Conservation (phyloP, 371 early-diverging fungal genomes). For the Rhizomucor miehei region DNA sequence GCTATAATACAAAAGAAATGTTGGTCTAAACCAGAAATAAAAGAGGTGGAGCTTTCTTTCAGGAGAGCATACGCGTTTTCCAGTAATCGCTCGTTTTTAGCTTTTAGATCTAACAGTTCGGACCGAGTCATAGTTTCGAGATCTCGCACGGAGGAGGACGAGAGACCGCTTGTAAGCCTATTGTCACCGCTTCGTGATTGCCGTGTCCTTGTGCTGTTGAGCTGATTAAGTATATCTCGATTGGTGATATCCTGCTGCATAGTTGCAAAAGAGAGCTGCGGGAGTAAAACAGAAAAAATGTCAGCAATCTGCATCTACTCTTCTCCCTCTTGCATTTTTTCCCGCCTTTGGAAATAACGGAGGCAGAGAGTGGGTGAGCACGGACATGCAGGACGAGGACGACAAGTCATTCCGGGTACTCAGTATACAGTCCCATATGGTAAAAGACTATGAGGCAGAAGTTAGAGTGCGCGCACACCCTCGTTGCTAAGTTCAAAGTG, state of each 20-base stretch:
- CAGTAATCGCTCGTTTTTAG: constrained; percentile 23
- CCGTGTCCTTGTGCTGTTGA: constrained; percentile 4
- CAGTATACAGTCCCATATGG: constrained; percentile 91
- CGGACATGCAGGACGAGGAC: not conserved
- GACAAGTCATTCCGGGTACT: constrained; percentile 57
- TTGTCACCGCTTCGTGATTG: not conserved
- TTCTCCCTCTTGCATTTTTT: not conserved
- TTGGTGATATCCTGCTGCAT: too few relatives aligned
- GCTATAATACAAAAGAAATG: constrained; percentile 1
- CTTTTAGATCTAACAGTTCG: constrained; percentile 16
- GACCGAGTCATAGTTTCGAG: constrained; percentile 21
- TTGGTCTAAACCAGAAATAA: not conserved
- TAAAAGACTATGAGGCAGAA: not conserved
- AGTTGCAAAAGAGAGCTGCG: too few relatives aligned
- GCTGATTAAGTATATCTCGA: not conserved
- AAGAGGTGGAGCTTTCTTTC: not conserved
- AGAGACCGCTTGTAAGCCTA: constrained; percentile 20
- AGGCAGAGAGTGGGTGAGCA: too few relatives aligned
- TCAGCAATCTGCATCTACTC: not conserved
- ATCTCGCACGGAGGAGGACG: constrained; percentile 18
- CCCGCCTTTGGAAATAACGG: not conserved
- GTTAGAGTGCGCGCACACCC: not conserved
- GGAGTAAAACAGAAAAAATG: too few relatives aligned
- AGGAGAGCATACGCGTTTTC: constrained; percentile 24
- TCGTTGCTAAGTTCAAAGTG: not conserved